phyloP scores from a whole-genome alignment of 352 stramenopile genomes.

The Pythium utonaiense region DNA sequence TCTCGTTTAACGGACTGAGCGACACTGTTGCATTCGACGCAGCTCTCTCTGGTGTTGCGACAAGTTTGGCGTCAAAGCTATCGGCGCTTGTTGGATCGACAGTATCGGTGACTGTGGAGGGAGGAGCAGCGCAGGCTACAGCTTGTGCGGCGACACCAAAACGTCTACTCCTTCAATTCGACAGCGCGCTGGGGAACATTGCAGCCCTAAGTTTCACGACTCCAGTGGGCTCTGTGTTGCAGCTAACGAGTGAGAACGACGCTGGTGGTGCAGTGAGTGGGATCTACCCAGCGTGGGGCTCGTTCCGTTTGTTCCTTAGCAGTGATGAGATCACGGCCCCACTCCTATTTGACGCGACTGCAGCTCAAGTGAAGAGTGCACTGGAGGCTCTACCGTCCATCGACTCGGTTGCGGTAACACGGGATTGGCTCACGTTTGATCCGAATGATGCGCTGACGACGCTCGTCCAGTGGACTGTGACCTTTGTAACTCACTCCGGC shows the following conservation, averaged over 20 bases:
- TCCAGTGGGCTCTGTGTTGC: slow-evolving; percentile 29
- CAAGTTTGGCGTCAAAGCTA: slow-evolving; percentile 31
- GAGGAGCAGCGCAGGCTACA: slow-evolving; percentile 32
- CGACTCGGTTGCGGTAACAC: slow-evolving; percentile 71
- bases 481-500: slow-evolving; percentile 50
- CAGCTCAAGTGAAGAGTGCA: slow-evolving; percentile 42
- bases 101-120: slow-evolving; percentile 40
- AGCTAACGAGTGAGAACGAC: slow-evolving; percentile 41
- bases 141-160: slow-evolving; percentile 42
- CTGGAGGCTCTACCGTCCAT: slow-evolving; percentile 81
- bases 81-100: slow-evolving; percentile 30
- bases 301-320: slow-evolving; percentile 63
- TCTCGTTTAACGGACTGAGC: slow-evolving; percentile 45
- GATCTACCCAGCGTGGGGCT: slow-evolving; percentile 85
- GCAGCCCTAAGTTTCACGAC: slow-evolving; percentile 38
- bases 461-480: slow-evolving; percentile 71
- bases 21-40: slow-evolving; percentile 41
- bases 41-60: slow-evolving; percentile 28
- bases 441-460: slow-evolving; percentile 29
- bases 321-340: slow-evolving; percentile 38
- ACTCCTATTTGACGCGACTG: slow-evolving; percentile 69
- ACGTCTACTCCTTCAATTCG: slow-evolving; percentile 81
- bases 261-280: slow-evolving; percentile 56
- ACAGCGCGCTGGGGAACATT: slow-evolving; percentile 52
- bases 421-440: slow-evolving; percentile 71